Conservation (phyloP, 495 filamentous ascomycete species). For the Annulohypoxylon maeteangense region DNA sequence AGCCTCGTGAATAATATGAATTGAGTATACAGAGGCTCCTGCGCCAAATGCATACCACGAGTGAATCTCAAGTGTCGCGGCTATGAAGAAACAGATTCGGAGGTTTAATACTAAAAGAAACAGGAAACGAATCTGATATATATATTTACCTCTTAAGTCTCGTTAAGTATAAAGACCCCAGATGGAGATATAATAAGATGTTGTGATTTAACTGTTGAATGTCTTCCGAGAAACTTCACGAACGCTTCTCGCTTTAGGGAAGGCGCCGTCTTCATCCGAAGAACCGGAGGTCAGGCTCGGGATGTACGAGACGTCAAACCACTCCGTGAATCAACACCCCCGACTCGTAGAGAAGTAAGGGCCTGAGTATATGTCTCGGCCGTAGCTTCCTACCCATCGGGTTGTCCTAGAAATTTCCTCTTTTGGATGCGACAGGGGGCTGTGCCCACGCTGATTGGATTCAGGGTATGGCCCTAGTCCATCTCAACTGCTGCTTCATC, state of each 20-base stretch:
- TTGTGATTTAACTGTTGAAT: no score
- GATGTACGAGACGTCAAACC: not conserved
- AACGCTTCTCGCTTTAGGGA: not conserved
- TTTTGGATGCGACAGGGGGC: not conserved
- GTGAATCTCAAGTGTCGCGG: not conserved
- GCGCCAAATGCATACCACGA: no score
- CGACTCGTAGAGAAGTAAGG: not conserved
- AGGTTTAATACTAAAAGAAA: not conserved
- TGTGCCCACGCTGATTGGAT: not conserved
- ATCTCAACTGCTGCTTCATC: not conserved
- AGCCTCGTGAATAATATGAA: no score
- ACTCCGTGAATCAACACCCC: not conserved
- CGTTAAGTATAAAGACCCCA: not conserved
- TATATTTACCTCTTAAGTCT: not conserved
- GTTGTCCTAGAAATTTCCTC: not conserved
- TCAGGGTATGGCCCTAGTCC: not conserved
- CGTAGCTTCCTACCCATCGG: not conserved
- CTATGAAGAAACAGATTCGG: no score
- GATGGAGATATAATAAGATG: not conserved
- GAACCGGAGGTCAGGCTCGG: not conserved
- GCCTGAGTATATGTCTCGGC: not conserved
- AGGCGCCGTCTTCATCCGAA: not conserved
- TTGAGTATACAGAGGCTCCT: no score
- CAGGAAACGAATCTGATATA: not conserved
- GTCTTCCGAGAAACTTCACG: not conserved